Evolutionary conservation across 2,329 filamentous ascomycete species (phyloP), one percentile per base, ranked within the genome.

Genomic region (Orbilia quercus): DNA sequence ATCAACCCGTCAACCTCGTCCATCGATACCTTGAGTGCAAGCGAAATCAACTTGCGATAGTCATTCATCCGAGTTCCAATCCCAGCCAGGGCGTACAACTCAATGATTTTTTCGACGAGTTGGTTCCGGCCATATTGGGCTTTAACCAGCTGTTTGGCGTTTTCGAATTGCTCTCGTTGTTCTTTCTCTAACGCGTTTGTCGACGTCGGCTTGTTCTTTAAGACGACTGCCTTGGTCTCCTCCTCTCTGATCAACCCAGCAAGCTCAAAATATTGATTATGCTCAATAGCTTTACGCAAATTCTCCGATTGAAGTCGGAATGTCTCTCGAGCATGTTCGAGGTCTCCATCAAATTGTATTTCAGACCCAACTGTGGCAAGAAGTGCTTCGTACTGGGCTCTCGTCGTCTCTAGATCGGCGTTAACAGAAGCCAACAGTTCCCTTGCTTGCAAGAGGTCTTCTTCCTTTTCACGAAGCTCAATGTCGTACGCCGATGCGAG

Each of bases 381-480:
- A 9, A 76, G 73, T 31, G 76, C 76, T n/a, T 77, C 75, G 1
- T 76, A 76, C 18, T 75, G 75, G 36, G 72, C 74, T 36, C 76
- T 71, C 1, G 74, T 76, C 14, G 72, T 69, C 53, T 78, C 75
- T 7, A 78, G 75, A 78, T 94, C 91, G 31, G 85, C 84, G 75
- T 90, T 86, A 0, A 90, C 88, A 76, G 89, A 89, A 72, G 84
- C 83, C 14, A 91, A 83, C 63, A 89, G 86, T 14, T 87, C 84
- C 54, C 86, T 86, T 1, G 89, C 89, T 79, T 91, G 90, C 23
- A 85, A 85, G 77, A 90, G 88, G 1, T 87, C 87, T 16, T 85
- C 84, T 58, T 91, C 87, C 78, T 91, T 92, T 75, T 92, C 90
- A 58, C 86, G 85, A 77, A 91, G 86, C 79, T 94, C 90, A 25